Evolutionary conservation across 2,329 filamentous ascomycete genomes (phyloP).

Genomic region (Colletotrichum sansevieriae): DNA sequence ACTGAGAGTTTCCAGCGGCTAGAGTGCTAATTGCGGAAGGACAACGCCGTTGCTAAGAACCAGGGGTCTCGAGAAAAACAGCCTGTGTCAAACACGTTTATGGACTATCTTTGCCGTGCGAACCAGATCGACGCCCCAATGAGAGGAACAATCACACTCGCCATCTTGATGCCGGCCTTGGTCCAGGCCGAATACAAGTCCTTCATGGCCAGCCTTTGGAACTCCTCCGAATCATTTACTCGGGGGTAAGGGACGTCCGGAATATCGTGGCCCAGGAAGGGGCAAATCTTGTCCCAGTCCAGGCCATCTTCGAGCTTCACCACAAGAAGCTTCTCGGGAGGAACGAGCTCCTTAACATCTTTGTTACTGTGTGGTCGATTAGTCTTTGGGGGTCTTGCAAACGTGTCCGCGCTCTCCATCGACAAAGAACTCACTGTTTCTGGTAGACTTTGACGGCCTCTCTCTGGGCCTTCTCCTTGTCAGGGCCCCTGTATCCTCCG

Average conservation of each 20-base stretch:
- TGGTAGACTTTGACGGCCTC: conserved; percentile 31
- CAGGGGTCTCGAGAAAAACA: not conserved
- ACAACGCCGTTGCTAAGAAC: too few species aligned
- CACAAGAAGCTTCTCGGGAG: conserved; percentile 47
- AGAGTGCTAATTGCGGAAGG: too few species aligned
- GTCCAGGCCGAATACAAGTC: conserved; percentile 24
- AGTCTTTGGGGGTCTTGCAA: not conserved
- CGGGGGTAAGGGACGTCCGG: conserved; percentile 48
- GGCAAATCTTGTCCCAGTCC: conserved; percentile 53
- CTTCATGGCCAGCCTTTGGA: conserved; percentile 43
- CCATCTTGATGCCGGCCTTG: conserved; percentile 18
- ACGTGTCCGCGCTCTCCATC: not conserved
- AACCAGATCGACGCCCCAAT: conserved; percentile 17
- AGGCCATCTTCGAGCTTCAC: conserved; percentile 51
- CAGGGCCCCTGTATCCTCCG: not conserved
- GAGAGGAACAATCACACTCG: conserved; percentile 6
- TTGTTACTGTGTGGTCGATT: conserved; percentile 44
- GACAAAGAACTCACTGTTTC: conserved; percentile 2
- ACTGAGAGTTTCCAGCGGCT: too few species aligned
- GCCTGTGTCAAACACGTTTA: not conserved
- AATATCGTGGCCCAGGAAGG: conserved; percentile 48
- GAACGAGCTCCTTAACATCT: conserved; percentile 45
- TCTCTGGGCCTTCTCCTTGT: not conserved
- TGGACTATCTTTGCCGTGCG: not conserved
- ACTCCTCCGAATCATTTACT: conserved; percentile 48